Evolutionary conservation across 202 grass and related monocot genomes (phyloP).

Genomic region (Cymbopogon flexuosus): DNA sequence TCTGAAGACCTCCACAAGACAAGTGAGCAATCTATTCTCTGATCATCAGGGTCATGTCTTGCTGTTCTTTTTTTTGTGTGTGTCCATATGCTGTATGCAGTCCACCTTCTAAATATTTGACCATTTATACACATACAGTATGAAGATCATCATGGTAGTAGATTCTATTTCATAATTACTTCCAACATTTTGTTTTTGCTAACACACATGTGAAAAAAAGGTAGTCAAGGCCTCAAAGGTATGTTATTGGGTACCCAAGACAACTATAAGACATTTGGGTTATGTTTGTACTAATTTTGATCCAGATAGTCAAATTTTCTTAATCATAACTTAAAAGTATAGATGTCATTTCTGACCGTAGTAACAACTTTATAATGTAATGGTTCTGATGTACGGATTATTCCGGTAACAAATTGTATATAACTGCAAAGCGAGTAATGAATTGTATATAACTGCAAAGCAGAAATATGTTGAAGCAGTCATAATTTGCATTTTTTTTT

Average conservation of each 20-base stretch:
- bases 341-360: background rate
- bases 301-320: background rate
- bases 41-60: background rate
- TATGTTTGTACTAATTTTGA: background rate
- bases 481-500: background rate
- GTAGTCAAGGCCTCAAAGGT: background rate
- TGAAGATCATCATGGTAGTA: background rate
- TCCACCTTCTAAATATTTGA: background rate
- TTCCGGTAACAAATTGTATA: background rate
- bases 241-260: background rate
- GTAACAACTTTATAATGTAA: background rate
- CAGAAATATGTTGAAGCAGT: background rate
- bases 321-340: background rate
- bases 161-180: background rate
- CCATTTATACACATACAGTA: background rate
- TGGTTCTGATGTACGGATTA: background rate
- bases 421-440: background rate
- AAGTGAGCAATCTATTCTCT: slow-evolving; percentile 39
- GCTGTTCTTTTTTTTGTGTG: background rate
- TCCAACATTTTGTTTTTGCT: background rate
- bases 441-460: background rate
- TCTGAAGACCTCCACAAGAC: slow-evolving; percentile 79
- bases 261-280: background rate
- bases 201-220: background rate
- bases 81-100: background rate